A percentile compares a stretch with the other conserved stretches of the same genome.
These are phyloP conservation scores for Mortierella antarctica DNA, from an alignment of 192 early-diverging fungal genomes.

Conservation along the genomic window DNA sequence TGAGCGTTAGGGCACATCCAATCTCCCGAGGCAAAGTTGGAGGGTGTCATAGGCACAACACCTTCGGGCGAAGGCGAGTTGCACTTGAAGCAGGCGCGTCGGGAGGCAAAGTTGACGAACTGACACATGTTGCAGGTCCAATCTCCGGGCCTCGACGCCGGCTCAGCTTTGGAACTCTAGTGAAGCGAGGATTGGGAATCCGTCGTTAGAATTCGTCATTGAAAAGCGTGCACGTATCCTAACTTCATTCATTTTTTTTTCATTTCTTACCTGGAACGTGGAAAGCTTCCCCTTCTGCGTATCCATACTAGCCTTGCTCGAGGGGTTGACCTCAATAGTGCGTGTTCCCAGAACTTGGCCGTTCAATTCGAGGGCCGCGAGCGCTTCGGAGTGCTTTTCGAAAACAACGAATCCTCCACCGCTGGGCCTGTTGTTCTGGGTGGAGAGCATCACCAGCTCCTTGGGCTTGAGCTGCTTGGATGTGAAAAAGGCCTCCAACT, in stretches of 20 bases:
- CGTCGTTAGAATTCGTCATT: constrained; percentile 4
- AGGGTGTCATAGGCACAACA: constrained; percentile 46
- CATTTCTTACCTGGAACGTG: constrained; percentile 63
- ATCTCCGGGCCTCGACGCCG: constrained; percentile 68
- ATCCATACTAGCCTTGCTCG: constrained; percentile 69
- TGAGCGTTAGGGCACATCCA: constrained; percentile 69
- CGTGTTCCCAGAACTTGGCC: constrained; percentile 69
- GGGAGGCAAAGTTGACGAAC: constrained; percentile 78
- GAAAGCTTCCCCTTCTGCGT: constrained; percentile 63
- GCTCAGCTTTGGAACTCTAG: neutral
- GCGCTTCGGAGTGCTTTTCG: constrained; percentile 73
- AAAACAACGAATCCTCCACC: constrained; percentile 75
- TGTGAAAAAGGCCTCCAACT: constrained; percentile 70
- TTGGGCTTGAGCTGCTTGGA: constrained; percentile 63
- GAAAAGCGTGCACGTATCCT: neutral
- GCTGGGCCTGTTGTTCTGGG: constrained; percentile 68
- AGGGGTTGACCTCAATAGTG: constrained; percentile 72
- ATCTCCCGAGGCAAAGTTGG: constrained; percentile 67
- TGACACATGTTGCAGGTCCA: constrained; percentile 80
- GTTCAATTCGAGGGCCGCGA: constrained; percentile 68
- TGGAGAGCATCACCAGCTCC: constrained; percentile 71
- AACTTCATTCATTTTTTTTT: neutral
- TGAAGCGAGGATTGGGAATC: neutral
- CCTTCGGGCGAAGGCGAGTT: constrained; percentile 54
- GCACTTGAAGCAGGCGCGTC: constrained; percentile 76